Evolutionary conservation across 495 filamentous ascomycete species (phyloP).

Genomic region (Peziza echinospora): DNA sequence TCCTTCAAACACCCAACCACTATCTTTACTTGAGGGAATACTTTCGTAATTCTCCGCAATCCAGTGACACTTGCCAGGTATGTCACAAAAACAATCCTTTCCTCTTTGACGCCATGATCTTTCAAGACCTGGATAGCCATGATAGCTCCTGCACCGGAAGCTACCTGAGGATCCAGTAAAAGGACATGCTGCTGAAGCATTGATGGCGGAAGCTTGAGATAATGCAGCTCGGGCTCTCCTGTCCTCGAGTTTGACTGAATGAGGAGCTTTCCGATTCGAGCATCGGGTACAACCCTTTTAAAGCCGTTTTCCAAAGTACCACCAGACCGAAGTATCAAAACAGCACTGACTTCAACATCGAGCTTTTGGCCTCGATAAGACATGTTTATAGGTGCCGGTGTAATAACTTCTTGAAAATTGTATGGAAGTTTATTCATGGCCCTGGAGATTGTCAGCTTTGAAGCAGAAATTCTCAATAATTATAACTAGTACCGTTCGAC

Average conservation of each 20-base stretch:
- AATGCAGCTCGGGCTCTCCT: constrained; percentile 82
- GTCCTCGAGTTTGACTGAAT: constrained; percentile 74
- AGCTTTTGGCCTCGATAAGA: background rate
- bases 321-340: constrained; percentile 72
- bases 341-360: constrained; percentile 45
- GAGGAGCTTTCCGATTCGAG: constrained; percentile 65
- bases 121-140: constrained; percentile 91
- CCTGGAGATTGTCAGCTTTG: constrained; percentile 21
- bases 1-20: constrained; percentile 61
- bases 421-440: constrained; percentile 41
- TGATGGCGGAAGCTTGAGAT: constrained; percentile 47
- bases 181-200: constrained; percentile 60
- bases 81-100: constrained; percentile 71
- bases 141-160: constrained; percentile 71
- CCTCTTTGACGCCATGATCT: constrained; percentile 77
- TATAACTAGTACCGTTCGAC: constrained; percentile 42
- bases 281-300: constrained; percentile 74
- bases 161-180: constrained; percentile 83
- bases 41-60: constrained; percentile 57
- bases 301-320: constrained; percentile 71
- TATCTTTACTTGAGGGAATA: constrained; percentile 65
- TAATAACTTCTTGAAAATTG: background rate
- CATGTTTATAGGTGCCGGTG: background rate
- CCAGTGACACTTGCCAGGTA: constrained; percentile 66
- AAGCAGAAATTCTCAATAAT: background rate